These are phyloP conservation scores for Phyllosticta paracitricarpa DNA, from an alignment of 2,329 filamentous ascomycete genomes.

Conservation along the genomic window DNA sequence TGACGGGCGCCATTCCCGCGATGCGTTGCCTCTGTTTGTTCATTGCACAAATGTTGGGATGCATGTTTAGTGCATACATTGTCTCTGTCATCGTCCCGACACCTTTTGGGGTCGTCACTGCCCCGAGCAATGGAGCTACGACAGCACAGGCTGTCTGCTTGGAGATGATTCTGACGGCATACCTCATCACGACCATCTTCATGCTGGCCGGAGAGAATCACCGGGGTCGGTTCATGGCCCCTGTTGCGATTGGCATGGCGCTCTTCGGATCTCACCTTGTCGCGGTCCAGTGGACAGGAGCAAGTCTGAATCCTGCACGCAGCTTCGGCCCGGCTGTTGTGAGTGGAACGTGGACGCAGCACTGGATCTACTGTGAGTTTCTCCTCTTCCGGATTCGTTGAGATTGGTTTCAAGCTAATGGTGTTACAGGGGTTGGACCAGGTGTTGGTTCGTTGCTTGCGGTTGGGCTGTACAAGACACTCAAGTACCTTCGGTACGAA, in stretches of 20 bases:
- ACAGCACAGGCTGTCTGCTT: conserved; percentile 37
- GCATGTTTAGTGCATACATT: conserved; percentile 37
- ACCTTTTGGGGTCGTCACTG: conserved; percentile 35
- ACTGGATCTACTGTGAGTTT: conserved; percentile 39
- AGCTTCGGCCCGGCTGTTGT: conserved; percentile 40
- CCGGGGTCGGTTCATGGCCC: conserved; percentile 29
- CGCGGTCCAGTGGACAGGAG: conserved; percentile 31
- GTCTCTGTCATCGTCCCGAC: conserved; percentile 36
- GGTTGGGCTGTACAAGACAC: conserved; percentile 38
- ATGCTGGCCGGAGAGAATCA: conserved; percentile 35
- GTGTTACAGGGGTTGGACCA: conserved; percentile 29
- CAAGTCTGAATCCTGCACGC: conserved; percentile 39
- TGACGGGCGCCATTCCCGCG: conserved; percentile 38
- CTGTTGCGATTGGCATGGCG: conserved; percentile 34
- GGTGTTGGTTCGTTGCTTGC: conserved; percentile 38
- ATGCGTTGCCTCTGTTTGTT: conserved; percentile 33
- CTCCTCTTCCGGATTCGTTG: not conserved
- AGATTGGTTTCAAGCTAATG: not conserved
- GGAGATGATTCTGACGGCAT: conserved; percentile 41
- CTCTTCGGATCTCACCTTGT: conserved; percentile 37
- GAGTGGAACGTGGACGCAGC: conserved; percentile 35
- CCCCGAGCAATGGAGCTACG: conserved; percentile 31
- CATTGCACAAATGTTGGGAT: conserved; percentile 36
- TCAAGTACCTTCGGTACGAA: conserved; percentile 33
- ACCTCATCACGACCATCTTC: conserved; percentile 41